These are phyloP conservation scores for Leccinum uliginosum DNA, from an alignment of 768 basidiomycete genomes.

Conservation along the genomic window DNA sequence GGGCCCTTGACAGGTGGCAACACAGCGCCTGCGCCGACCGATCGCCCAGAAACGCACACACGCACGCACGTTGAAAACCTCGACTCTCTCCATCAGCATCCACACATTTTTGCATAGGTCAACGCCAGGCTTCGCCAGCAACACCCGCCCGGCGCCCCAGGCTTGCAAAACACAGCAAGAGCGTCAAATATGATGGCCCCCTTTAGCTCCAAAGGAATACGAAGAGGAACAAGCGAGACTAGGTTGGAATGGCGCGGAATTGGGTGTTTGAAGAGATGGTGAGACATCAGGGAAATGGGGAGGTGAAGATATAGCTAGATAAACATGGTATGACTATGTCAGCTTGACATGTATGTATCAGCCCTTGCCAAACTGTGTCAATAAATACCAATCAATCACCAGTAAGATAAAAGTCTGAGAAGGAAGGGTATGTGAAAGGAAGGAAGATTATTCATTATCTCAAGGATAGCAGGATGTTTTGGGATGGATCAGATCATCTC, in stretches of 20 bases:
- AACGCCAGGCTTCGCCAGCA: slow-evolving; percentile 61
- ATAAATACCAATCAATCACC: too few relatives aligned
- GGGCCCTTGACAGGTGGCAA: slow-evolving; percentile 62
- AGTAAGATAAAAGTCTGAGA: too few relatives aligned
- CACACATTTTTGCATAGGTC: slow-evolving; percentile 83
- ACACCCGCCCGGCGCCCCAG: slow-evolving; percentile 72
- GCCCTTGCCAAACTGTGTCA: too few relatives aligned
- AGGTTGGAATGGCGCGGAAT: slow-evolving; percentile 81
- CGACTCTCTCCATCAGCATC: slow-evolving; percentile 78
- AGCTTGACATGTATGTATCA: too few relatives aligned
- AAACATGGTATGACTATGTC: too few relatives aligned
- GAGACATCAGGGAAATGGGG: too few relatives aligned
- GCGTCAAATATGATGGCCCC: slow-evolving; percentile 81
- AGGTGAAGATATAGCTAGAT: too few relatives aligned
- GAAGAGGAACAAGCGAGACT: slow-evolving; percentile 70
- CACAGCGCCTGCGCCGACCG: slow-evolving; percentile 24
- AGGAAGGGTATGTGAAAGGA: too few relatives aligned
- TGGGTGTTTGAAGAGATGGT: slow-evolving; percentile 73
- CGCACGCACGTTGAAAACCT: slow-evolving; percentile 73
- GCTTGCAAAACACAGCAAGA: slow-evolving; percentile 75
- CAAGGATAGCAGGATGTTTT: too few relatives aligned
- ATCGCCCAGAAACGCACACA: slow-evolving; percentile 32
- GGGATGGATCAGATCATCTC: too few relatives aligned
- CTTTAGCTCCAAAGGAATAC: slow-evolving; percentile 82
- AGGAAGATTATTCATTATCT: too few relatives aligned